Evolutionary conservation across 2,329 filamentous ascomycete genomes (phyloP).

Genomic region (Claviceps sp.): DNA sequence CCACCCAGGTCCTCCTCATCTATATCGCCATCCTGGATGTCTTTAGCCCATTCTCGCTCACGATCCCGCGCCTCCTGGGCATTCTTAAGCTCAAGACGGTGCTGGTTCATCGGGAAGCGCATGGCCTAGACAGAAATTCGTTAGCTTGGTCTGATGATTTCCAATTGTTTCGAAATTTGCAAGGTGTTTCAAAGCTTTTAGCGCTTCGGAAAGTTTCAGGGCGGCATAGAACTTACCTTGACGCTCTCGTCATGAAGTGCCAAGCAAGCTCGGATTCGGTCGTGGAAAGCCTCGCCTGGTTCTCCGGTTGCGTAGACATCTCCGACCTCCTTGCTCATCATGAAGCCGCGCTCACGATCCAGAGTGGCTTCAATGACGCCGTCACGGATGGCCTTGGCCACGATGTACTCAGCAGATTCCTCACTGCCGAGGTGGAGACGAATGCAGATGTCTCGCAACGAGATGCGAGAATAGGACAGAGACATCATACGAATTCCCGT

Average conservation of each 20-base stretch:
- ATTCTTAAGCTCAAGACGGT: constrained; percentile 92
- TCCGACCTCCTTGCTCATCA: constrained; percentile 95
- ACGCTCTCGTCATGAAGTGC: constrained; percentile 93
- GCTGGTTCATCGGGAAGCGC: constrained; percentile 99
- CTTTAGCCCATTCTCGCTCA: constrained; percentile 93
- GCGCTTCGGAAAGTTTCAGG: not conserved
- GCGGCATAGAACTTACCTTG: constrained; percentile 51
- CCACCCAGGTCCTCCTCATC: constrained; percentile 93
- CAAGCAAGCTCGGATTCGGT: constrained; percentile 84
- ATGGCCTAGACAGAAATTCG: constrained; percentile 51
- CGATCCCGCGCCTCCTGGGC: constrained; percentile 95
- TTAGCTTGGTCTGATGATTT: constrained; percentile 9
- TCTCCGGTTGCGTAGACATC: constrained; percentile 95
- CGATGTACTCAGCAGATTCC: constrained; percentile 97
- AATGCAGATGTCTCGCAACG: constrained; percentile 91
- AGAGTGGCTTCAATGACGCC: constrained; percentile 92
- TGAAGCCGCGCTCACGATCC: constrained; percentile 88
- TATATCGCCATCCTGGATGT: constrained; percentile 94
- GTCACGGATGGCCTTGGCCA: constrained; percentile 94
- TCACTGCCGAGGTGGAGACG: constrained; percentile 86
- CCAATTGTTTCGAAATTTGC: too few species aligned
- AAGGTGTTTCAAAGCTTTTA: too few species aligned
- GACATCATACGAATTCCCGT: constrained; percentile 99
- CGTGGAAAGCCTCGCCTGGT: constrained; percentile 93
- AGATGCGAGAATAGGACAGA: constrained; percentile 93